Conservation (phyloP, 345 rosid species). For the Syzygium aqueum region DNA sequence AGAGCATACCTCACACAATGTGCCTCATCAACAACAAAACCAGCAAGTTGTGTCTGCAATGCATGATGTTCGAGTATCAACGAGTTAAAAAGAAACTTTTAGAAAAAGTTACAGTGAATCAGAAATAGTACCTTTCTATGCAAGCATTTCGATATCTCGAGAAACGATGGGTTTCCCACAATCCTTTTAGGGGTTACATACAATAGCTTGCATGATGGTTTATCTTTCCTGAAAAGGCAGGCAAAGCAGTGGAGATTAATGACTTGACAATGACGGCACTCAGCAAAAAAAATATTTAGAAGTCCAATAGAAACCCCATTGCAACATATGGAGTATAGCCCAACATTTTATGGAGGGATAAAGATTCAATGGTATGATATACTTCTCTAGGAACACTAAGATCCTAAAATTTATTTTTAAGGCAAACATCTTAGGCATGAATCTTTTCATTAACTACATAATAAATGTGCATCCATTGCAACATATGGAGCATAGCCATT, state of each 20-base stretch:
- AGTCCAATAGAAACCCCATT: not conserved
- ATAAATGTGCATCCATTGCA: not conserved
- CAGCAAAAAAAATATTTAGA: not conserved
- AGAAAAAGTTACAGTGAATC: not conserved
- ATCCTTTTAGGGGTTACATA: too few species aligned
- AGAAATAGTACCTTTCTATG: slow-evolving; percentile 46
- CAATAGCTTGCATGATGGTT: too few species aligned
- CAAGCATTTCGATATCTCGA: slow-evolving; percentile 51
- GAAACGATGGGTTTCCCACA: slow-evolving; percentile 51
- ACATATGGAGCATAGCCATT: not conserved
- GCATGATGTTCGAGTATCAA: not conserved
- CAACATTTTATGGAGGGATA: not conserved
- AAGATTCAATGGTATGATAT: not conserved
- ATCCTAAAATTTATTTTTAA: not conserved
- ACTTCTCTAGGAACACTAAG: not conserved
- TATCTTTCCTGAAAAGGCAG: slow-evolving; percentile 16
- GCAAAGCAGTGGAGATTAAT: not conserved
- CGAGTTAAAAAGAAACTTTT: rapidly evolving
- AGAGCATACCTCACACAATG: slow-evolving; percentile 75
- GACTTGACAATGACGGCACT: not conserved
- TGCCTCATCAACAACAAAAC: slow-evolving; percentile 91
- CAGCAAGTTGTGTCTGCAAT: slow-evolving; percentile 58
- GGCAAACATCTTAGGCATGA: not conserved
- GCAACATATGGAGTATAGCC: not conserved
- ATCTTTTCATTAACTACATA: not conserved